These are phyloP conservation scores for Austroboletus niveus DNA, from an alignment of 1,284 basidiomycete genomes.

Conservation along the genomic window DNA sequence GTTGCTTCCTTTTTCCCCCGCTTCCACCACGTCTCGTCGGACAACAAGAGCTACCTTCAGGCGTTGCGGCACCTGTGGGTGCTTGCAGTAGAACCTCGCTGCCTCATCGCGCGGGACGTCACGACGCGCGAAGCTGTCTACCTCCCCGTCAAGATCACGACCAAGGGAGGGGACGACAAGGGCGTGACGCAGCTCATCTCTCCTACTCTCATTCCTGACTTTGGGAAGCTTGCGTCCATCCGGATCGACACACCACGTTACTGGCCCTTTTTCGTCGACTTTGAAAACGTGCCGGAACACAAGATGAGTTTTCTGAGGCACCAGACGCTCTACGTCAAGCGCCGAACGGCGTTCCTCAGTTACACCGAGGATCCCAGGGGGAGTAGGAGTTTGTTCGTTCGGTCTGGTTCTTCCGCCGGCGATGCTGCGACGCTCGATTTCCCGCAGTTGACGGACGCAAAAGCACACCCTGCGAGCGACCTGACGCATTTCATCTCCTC, in stretches of 20 bases:
- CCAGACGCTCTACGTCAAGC: slow-evolving; percentile 89
- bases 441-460: slow-evolving; percentile 67
- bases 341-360: slow-evolving; percentile 87
- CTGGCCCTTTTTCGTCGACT: slow-evolving; percentile 87
- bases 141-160: slow-evolving; percentile 84
- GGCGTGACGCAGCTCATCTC: slow-evolving; percentile 78
- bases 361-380: slow-evolving; percentile 93
- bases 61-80: slow-evolving; percentile 96
- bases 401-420: slow-evolving; percentile 72
- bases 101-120: slow-evolving; percentile 87
- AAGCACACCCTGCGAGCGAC: slow-evolving; percentile 65
- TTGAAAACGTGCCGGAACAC: slow-evolving; percentile 66
- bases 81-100: slow-evolving; percentile 90
- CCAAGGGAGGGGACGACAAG: slow-evolving; percentile 58
- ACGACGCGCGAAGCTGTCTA: slow-evolving; percentile 89
- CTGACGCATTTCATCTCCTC: slow-evolving; percentile 81
- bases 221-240: slow-evolving; percentile 77
- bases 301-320: slow-evolving; percentile 66
- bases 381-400: slow-evolving; percentile 84
- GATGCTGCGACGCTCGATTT: slow-evolving; percentile 80
- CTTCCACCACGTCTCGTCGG: slow-evolving; percentile 74
- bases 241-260: slow-evolving; percentile 90
- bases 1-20: slow-evolving; percentile 90
- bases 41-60: slow-evolving; percentile 91
- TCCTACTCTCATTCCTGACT: slow-evolving; percentile 88